Evolutionary conservation across 257 asterid species (phyloP), one percentile per base, ranked within the genome.

Genomic region (Solanum clarkiae): DNA sequence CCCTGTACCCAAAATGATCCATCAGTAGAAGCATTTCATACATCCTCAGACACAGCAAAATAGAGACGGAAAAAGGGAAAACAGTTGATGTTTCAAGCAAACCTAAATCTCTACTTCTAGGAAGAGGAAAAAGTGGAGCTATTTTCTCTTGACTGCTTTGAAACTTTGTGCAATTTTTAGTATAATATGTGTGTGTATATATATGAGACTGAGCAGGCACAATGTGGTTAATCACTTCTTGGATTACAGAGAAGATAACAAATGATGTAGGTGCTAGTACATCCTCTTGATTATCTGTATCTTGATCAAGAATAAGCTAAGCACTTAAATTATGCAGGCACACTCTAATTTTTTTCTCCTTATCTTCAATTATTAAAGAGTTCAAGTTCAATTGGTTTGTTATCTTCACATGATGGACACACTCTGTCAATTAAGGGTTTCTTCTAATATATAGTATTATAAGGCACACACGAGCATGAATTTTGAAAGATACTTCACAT

Each of bases 1-100:
- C 96, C 99, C 99, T 95, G 69, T 63, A 88, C 71, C 75, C 89
- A 85, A 87, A 86, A 47, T 14, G 56, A 85, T 12, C 80, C 77
- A 81, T 53, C 29, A 29, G 49, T 79, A 53, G 29, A 16, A 79
- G 83, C 83, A 53, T 32, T 53, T 79, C 29, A 45, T 47, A 53
- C 45, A 79, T 49, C 62, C 24, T 14, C 82, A 24, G 82, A 77
- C 47, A 75, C 45, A 77, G 40, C 26, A 77, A 22, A 22, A 16
- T 26, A 24, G 82, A 51, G 63, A 51, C 10, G 18, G 63, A 51
- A 77, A 15, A 26, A 45, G 10, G 2, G 26, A 26, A 26, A 77
- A 77, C 47, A 15, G 82, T 77, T 16, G 6, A 14, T 51, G 45
- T 77, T 77, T 22, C 81, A 68, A 69, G 4, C 81, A 51, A 68